Conservation (phyloP, 202 grass and related monocot species). For the Schoenoplectus triqueter region DNA sequence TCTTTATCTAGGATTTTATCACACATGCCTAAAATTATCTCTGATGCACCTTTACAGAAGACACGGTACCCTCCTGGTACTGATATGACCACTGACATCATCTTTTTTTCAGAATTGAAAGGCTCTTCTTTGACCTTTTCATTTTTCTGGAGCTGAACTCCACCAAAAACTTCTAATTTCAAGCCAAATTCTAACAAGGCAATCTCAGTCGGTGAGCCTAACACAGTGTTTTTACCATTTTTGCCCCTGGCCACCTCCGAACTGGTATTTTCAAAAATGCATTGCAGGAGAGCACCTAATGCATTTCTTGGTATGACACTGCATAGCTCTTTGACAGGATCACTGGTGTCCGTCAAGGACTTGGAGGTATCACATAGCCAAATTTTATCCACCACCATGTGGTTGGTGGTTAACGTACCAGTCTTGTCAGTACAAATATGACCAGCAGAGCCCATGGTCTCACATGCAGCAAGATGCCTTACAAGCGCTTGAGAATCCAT, state of each 20-base stretch:
- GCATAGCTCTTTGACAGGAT: conserved; percentile 45
- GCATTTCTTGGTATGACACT: conserved; percentile 50
- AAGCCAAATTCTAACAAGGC: conserved; percentile 88
- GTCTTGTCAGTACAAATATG: conserved; percentile 97
- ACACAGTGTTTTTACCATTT: conserved; percentile 59
- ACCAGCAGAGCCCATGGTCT: conserved; percentile 93
- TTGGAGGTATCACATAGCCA: conserved; percentile 60
- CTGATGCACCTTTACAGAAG: conserved; percentile 86
- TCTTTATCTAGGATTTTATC: conserved; percentile 55
- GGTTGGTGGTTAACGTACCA: conserved; percentile 88
- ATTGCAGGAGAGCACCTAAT: conserved; percentile 60
- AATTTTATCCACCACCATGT: conserved; percentile 83
- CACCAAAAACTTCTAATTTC: conserved; percentile 51
- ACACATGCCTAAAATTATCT: conserved; percentile 77
- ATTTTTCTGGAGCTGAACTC: conserved; percentile 46
- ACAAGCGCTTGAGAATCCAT: conserved; percentile 89
- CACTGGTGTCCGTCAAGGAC: conserved; percentile 43
- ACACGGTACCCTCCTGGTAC: conserved; percentile 66
- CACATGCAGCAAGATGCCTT: conserved; percentile 83
- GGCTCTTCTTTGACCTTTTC: conserved; percentile 67
- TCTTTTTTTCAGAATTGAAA: conserved; percentile 94
- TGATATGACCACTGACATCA: conserved; percentile 75
- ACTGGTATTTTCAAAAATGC: conserved; percentile 84
- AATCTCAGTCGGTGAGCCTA: conserved; percentile 83
- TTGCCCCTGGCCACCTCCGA: conserved; percentile 68